Evolutionary conservation across 768 basidiomycete species (phyloP).

Genomic region (Hemileccinum impolitum): DNA sequence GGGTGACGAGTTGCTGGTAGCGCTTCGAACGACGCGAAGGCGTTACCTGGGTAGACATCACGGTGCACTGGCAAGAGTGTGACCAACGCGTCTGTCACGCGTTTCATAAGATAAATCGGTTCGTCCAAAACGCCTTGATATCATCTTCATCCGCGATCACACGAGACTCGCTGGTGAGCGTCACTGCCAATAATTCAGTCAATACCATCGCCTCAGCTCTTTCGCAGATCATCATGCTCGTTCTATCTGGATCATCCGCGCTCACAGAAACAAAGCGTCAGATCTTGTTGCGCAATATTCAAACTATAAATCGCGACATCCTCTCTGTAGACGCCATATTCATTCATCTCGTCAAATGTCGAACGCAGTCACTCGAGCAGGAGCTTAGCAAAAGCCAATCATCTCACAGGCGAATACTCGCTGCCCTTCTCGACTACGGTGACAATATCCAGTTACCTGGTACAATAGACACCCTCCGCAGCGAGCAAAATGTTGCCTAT

Average conservation of each 20-base stretch:
- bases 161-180: constrained; percentile 12
- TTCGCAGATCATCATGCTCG: constrained; percentile 55
- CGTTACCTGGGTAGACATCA: constrained; percentile 23
- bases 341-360: constrained; percentile 79
- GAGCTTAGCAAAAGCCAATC: constrained; percentile 48
- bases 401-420: constrained; percentile 49
- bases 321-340: constrained; percentile 76
- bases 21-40: constrained; percentile 38
- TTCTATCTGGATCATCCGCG: constrained; percentile 74
- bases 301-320: constrained; percentile 49
- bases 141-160: constrained; percentile 1
- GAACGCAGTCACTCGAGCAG: constrained; percentile 40
- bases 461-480: constrained; percentile 37
- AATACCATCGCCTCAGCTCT: neutral
- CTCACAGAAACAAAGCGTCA: constrained; percentile 70
- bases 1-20: constrained; percentile 31
- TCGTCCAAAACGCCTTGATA: constrained; percentile 1
- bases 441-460: constrained; percentile 57
- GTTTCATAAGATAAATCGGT: constrained; percentile 9
- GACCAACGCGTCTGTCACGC: constrained; percentile 23
- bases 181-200: neutral
- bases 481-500: constrained; percentile 50
- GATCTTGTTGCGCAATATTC: constrained; percentile 59
- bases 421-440: constrained; percentile 80
- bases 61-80: neutral